These are phyloP conservation scores for Ploettnerulaceae sp. DNA, from an alignment of 2,329 filamentous ascomycete species.

Conservation along the genomic window DNA sequence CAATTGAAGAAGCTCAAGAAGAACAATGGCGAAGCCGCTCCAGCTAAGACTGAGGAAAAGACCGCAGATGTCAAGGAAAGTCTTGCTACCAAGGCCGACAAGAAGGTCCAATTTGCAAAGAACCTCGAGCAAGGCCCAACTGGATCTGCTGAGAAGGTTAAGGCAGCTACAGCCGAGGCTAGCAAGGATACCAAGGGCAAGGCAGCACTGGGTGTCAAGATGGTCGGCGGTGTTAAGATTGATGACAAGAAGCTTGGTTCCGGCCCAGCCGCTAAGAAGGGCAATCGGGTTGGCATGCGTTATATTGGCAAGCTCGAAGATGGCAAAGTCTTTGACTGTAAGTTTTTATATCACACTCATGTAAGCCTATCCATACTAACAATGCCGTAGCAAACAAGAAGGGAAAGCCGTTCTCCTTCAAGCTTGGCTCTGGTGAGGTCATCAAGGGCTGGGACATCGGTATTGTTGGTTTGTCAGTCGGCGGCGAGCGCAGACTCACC, in stretches of 20 bases:
- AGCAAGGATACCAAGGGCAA: conserved; percentile 43
- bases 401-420: conserved; percentile 95
- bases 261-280: conserved; percentile 81
- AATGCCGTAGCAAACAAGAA: conserved; percentile 81
- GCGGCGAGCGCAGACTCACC: conserved; percentile 87
- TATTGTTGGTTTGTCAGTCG: conserved; percentile 84
- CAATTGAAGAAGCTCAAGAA: conserved; percentile 98
- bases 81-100: conserved; percentile 53
- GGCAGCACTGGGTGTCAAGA: conserved; percentile 64
- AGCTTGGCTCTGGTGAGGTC: conserved; percentile 88
- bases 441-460: conserved; percentile 99
- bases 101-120: conserved; percentile 99
- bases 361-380: conserved; percentile 1
- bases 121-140: conserved; percentile 97
- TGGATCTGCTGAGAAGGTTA: conserved; percentile 51
- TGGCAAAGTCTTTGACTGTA: conserved; percentile 92
- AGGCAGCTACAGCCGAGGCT: conserved; percentile 48
- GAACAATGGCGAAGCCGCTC: conserved; percentile 86
- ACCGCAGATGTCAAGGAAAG: conserved; percentile 44
- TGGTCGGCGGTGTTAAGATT: conserved; percentile 81
- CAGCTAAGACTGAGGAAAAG: conserved; percentile 51
- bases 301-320: conserved; percentile 97
- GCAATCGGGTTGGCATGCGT: conserved; percentile 86
- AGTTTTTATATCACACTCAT: conserved; percentile 39
- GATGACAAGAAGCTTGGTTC: conserved; percentile 92